Conservation (phyloP, 1,284 basidiomycete species). For the Tremellales sp. region DNA sequence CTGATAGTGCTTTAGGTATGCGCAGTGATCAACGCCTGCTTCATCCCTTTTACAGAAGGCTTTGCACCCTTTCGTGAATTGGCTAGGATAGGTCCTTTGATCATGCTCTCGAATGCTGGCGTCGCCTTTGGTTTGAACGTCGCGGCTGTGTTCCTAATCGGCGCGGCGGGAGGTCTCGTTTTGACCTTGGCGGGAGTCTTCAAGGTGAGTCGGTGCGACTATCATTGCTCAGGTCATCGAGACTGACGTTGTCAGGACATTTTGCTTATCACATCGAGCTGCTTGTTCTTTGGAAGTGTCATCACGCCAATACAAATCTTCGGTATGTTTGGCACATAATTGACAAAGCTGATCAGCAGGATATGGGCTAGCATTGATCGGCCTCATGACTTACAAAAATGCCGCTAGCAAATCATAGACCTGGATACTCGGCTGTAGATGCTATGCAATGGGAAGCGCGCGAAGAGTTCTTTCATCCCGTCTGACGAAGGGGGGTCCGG, state of each 20-base stretch:
- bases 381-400: slow-evolving; percentile 41
- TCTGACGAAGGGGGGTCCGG: too few species aligned
- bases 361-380: slow-evolving; percentile 33
- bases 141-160: slow-evolving; percentile 90
- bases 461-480: neutral
- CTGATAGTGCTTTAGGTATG: slow-evolving; percentile 56
- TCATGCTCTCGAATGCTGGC: slow-evolving; percentile 77
- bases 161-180: slow-evolving; percentile 79
- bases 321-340: slow-evolving; percentile 53
- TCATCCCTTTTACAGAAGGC: slow-evolving; percentile 86
- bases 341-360: slow-evolving; percentile 9
- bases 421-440: too few species aligned
- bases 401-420: slow-evolving; percentile 15
- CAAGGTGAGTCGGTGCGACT: slow-evolving; percentile 60
- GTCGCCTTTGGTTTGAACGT: slow-evolving; percentile 85
- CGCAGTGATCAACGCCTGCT: slow-evolving; percentile 76
- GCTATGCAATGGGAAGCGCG: neutral
- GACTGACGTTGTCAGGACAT: slow-evolving; percentile 65
- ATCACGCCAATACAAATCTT: slow-evolving; percentile 81
- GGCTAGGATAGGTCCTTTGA: slow-evolving; percentile 63
- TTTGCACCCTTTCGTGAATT: slow-evolving; percentile 78
- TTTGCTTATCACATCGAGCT: slow-evolving; percentile 81
- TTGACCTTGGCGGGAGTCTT: slow-evolving; percentile 93
- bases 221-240: slow-evolving; percentile 3
- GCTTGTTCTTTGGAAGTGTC: slow-evolving; percentile 69